Evolutionary conservation across 129 eudicot genomes (phyloP).

Genomic region (Logfia minima): DNA sequence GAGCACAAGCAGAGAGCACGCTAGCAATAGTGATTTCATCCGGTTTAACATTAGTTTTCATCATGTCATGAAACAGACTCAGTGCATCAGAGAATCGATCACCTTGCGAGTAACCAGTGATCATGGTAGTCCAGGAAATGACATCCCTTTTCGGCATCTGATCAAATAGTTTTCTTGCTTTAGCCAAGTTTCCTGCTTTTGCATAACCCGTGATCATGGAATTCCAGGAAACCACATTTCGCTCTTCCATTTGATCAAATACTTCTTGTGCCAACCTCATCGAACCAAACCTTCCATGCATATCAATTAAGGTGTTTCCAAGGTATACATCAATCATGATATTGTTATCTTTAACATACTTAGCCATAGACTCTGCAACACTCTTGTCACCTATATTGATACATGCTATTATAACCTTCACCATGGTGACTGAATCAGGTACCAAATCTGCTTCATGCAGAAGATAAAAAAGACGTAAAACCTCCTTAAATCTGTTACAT

Average conservation of each 20-base stretch:
- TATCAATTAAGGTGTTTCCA: constrained; percentile 70
- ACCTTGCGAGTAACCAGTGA: constrained; percentile 57
- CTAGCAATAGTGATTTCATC: constrained; percentile 55
- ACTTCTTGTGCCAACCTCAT: constrained; percentile 39
- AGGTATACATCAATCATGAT: constrained; percentile 59
- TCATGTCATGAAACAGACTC: constrained; percentile 63
- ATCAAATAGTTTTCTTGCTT: constrained; percentile 55
- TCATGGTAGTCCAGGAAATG: constrained; percentile 67
- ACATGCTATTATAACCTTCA: constrained; percentile 63
- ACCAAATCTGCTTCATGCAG: constrained; percentile 45
- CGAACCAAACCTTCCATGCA: constrained; percentile 52
- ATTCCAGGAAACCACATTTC: constrained; percentile 66
- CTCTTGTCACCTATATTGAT: constrained; percentile 45
- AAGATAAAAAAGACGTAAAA: constrained; percentile 43
- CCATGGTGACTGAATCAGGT: constrained; percentile 70
- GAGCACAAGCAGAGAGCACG: constrained; percentile 73
- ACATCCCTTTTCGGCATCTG: constrained; percentile 57
- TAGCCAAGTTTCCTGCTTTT: constrained; percentile 47
- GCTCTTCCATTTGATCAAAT: constrained; percentile 57
- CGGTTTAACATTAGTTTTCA: constrained; percentile 54
- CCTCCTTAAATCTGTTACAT: constrained; percentile 42
- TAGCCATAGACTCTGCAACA: constrained; percentile 6
- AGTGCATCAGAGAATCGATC: constrained; percentile 44
- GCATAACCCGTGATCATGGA: constrained; percentile 54
- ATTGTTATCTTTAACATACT: constrained; percentile 24